Percentiles rank a stretch among this genome's conserved stretches.
Evolutionary conservation across 441 rosid species (phyloP).

Genomic region (Flueggea neowawraea): DNA sequence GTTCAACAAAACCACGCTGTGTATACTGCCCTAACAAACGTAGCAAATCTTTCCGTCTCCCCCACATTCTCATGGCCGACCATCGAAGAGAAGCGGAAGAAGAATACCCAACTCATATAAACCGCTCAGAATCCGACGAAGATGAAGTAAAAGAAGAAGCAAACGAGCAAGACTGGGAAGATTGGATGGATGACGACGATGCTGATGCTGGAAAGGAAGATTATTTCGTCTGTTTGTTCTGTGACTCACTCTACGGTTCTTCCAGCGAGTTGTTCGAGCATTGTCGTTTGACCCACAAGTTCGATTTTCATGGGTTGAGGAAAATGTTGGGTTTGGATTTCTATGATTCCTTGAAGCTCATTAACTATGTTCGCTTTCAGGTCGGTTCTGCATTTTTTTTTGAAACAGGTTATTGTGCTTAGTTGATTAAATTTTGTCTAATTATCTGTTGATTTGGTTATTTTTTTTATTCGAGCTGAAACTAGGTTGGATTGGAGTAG

Average conservation of each 20-base stretch:
- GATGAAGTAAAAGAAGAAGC: conserved; percentile 32
- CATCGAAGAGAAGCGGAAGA: not conserved
- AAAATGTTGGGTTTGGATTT: conserved; percentile 62
- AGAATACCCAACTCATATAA: not conserved
- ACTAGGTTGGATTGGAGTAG: not conserved
- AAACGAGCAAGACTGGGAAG: conserved; percentile 42
- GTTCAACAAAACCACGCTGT: too few relatives aligned
- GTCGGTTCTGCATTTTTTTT: conserved; percentile 17
- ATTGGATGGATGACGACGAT: conserved; percentile 30
- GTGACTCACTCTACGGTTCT: conserved; percentile 48
- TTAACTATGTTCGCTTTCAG: conserved; percentile 85
- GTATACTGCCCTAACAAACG: too few relatives aligned
- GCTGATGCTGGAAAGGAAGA: conserved; percentile 17
- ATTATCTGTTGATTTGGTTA: too few relatives aligned
- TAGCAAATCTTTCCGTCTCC: too few relatives aligned
- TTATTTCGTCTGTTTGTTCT: conserved; percentile 60
- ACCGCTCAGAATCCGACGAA: conserved; percentile 17
- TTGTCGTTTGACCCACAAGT: conserved; percentile 50
- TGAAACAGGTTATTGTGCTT: too few relatives aligned
- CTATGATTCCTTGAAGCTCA: conserved; percentile 76
- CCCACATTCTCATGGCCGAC: too few relatives aligned
- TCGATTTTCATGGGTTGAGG: conserved; percentile 54
- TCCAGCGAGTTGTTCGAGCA: conserved; percentile 61
- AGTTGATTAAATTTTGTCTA: not conserved
- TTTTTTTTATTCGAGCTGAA: too few relatives aligned